Evolutionary conservation across 257 asterid species (phyloP), one percentile per base, ranked within the genome.

Genomic region (Scutellaria minor): DNA sequence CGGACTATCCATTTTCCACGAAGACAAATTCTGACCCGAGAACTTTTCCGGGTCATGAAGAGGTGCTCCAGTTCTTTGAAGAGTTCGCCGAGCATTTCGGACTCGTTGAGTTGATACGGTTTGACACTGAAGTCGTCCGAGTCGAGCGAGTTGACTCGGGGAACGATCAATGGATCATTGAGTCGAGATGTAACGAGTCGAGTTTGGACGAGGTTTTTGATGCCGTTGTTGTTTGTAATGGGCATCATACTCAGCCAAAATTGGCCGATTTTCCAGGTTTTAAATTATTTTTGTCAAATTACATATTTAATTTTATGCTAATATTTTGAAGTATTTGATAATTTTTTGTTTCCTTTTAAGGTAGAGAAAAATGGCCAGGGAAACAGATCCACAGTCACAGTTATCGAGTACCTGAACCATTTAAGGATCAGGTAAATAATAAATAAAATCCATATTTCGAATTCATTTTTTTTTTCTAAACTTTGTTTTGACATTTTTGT

Each of bases 341-440:
- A 39, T 31, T 4, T 2, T 31, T 41, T 41, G 1, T 42, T 13
- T 20, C 20, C 7, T 3, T 24, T 14, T 0, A 44, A 87, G 96
- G 96, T 37, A 77, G 82, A 7, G 79, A 75, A 27, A 81, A 77
- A n/a, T 89, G 96, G 94, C 85, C 90, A 2, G 83, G 94, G 35
- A 84, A 81, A 78, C 88, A 89, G 75, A 78, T 85, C 9, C 96
- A 87, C 70, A 84, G 88, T 56, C 96, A 87, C 80, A 89, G 87
- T 66, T 89, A 85, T 50, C 68, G 96, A 75, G 79, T 75, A 55
- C 88, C 88, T 15, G 83, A 87, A 54, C 88, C 87, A 24, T 89
- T 81, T 68, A 70, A 64, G 22, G 81, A 83, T 67, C 72, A 84
- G 87, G 96, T 86, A 69, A 45, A 22, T 0, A 52, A 15, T 15